Percentiles rank a stretch among this genome's conserved stretches.
Conservation (phyloP, 495 filamentous ascomycete genomes). For the Xylaria nigripes region DNA sequence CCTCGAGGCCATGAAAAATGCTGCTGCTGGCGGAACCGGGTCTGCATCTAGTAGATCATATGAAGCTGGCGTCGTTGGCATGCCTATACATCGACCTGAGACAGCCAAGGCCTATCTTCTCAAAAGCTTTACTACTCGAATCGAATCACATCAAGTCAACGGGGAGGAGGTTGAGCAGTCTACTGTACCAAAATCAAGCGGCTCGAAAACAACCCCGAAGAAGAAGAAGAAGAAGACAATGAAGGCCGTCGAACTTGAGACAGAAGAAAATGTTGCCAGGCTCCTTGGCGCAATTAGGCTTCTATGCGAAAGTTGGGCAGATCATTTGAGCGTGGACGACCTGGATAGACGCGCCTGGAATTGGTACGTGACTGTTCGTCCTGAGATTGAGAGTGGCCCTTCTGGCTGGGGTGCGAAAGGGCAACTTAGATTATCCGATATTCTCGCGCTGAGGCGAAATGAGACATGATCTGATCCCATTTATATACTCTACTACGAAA, state of each 20-base stretch:
- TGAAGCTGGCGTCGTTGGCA: constrained; percentile 30
- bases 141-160: constrained; percentile 4
- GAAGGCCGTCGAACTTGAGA: constrained; percentile 43
- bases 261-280: constrained; percentile 56
- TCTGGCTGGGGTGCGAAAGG: constrained; percentile 79
- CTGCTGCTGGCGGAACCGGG: constrained; percentile 19
- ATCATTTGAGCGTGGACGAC: constrained; percentile 47
- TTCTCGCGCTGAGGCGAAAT: constrained; percentile 53
- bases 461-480: constrained; percentile 6
- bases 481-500: background rate
- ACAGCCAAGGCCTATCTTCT: constrained; percentile 52
- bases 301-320: constrained; percentile 62
- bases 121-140: constrained; percentile 45
- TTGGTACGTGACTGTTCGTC: constrained; percentile 71
- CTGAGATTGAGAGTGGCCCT: constrained; percentile 60
- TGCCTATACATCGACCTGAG: constrained; percentile 63
- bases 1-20: constrained; percentile 52
- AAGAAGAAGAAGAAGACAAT: constrained; percentile 42
- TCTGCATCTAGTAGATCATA: constrained; percentile 19
- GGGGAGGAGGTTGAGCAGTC: constrained; percentile 1
- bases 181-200: background rate
- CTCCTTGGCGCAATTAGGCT: constrained; percentile 59
- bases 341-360: constrained; percentile 67
- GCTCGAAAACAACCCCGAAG: constrained; percentile 13
- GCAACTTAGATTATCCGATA: constrained; percentile 53